Percentiles rank a stretch among this genome's conserved stretches.
Conservation (phyloP, 2,329 filamentous ascomycete species). For the Botrytis hyacinthi region DNA sequence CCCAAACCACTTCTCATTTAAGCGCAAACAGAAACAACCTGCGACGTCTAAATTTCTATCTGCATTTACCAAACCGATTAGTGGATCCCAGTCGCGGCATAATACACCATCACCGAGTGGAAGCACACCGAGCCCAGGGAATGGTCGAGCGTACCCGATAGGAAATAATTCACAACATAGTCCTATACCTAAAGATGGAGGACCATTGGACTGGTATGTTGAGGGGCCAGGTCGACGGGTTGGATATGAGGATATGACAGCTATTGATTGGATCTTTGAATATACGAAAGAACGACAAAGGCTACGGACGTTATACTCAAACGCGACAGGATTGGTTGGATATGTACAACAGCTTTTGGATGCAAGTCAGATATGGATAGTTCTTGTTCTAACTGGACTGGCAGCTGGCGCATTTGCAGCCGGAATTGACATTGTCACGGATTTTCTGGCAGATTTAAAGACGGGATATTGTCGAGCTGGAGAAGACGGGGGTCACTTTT, state of each 20-base stretch:
- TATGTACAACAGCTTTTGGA: slow-evolving; percentile 73
- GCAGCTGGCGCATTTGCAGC: slow-evolving; percentile 83
- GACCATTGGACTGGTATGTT: slow-evolving; percentile 75
- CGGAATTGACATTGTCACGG: slow-evolving; percentile 82
- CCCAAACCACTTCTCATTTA: slow-evolving; percentile 63
- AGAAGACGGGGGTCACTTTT: slow-evolving; percentile 79
- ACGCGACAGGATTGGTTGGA: slow-evolving; percentile 68
- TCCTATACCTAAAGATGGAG: slow-evolving; percentile 45
- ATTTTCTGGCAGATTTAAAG: slow-evolving; percentile 94
- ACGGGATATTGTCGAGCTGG: slow-evolving; percentile 79
- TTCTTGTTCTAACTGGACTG: slow-evolving; percentile 81
- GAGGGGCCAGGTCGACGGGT: slow-evolving; percentile 87
- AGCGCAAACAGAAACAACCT: slow-evolving; percentile 58
- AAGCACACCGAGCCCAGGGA: slow-evolving; percentile 27
- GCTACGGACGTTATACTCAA: slow-evolving; percentile 70
- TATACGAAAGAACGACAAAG: slow-evolving; percentile 94
- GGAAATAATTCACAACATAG: slow-evolving; percentile 22
- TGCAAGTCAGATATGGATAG: slow-evolving; percentile 86
- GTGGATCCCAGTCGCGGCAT: slow-evolving; percentile 27
- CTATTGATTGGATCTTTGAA: slow-evolving; percentile 99
- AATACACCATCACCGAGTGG: slow-evolving; percentile 32
- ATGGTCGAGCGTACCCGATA: slow-evolving; percentile 23
- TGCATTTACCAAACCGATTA: slow-evolving; percentile 29
- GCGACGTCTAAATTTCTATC: slow-evolving; percentile 33
- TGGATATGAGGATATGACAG: slow-evolving; percentile 92